Percentiles rank a stretch among this genome's conserved stretches.
phyloP scores from a whole-genome alignment of 345 rosid species.

The Bretschneidera sinensis region DNA sequence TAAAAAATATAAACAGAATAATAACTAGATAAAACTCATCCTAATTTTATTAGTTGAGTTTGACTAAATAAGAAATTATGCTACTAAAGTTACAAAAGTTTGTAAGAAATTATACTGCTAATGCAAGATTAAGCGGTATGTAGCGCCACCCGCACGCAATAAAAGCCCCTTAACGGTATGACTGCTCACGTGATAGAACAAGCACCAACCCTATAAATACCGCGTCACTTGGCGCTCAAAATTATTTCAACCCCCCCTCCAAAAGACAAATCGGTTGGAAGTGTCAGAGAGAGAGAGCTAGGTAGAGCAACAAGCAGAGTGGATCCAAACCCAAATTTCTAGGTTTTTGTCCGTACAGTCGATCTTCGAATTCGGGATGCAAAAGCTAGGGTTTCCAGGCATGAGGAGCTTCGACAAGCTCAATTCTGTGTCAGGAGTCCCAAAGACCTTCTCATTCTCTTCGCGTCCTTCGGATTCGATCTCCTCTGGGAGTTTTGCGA shows the following conservation, averaged over 20 bases:
- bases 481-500: slow-evolving; percentile 63
- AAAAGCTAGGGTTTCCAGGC: slow-evolving; percentile 68
- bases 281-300: not conserved
- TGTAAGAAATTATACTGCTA: not conserved
- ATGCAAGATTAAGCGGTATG: not conserved
- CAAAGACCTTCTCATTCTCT: slow-evolving; percentile 51
- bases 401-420: slow-evolving; percentile 61
- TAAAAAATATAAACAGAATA: too few species aligned
- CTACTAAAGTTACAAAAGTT: too few species aligned
- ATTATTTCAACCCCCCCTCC: not conserved
- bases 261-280: not conserved
- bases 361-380: slow-evolving; percentile 35
- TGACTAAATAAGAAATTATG: too few species aligned
- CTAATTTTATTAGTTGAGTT: too few species aligned
- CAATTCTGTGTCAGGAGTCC: slow-evolving; percentile 44
- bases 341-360: slow-evolving; percentile 3
- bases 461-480: slow-evolving; percentile 50
- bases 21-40: too few species aligned
- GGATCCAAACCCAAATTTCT: slow-evolving; percentile 3
- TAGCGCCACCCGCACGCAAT: not conserved
- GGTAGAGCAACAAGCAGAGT: not conserved
- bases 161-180: not conserved
- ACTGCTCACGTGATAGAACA: not conserved
- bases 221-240: slow-evolving; percentile 5
- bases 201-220: not conserved